Base-by-base conservation (phyloP, 192 early-diverging fungal species). In the Powellomyces hirtus region DNA sequence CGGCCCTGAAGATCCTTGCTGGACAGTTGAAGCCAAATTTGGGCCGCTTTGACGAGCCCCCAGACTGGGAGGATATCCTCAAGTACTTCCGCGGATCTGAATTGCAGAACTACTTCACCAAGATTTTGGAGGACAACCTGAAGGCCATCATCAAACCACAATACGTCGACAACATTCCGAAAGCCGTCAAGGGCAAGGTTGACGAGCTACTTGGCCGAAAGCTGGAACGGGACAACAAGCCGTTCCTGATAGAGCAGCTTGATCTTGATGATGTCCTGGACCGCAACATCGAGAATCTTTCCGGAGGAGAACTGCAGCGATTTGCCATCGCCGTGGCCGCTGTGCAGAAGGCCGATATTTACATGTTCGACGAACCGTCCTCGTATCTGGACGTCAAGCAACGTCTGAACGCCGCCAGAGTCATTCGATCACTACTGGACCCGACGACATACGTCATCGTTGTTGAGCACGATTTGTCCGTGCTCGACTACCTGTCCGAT, bases 351-450 rank as follows among this genome's bases (percentile, higher is more conserved):
- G 94, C 90, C 50, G 91, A 97, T 78, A 93, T 98, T 49, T 96
- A 95, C 81, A 97, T 98, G 96, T 94, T 95, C 77, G 96, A 98
- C 77, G 96, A 98, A 80, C 96, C 96, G 53, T 98, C 96, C 38
- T 92, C 90, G 46, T 98, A 97, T 75, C 77, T 98, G 63, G 96
- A 98, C 81, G 96, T 98, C 51, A 98, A 96, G 88, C 96, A 98
- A 83, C 92, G 96, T 86, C 82, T 98, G 75, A 97, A 96, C 71
- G 96, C 96, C 59, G 94, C 94, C 63, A 80, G 85, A 35, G 91
- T 94, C 24, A 96, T 98, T 72, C 93, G 95, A 51, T 85, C 86
- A 38, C 74, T 98, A 59, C 81, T 96, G 40, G 66, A 72, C 22
- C 78, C 91, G 20, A 84, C 78, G 38, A 77, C 60, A 73, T 97